Base-by-base conservation (phyloP, 345 rosid genomes). In the Hibiscus mutabilis region DNA sequence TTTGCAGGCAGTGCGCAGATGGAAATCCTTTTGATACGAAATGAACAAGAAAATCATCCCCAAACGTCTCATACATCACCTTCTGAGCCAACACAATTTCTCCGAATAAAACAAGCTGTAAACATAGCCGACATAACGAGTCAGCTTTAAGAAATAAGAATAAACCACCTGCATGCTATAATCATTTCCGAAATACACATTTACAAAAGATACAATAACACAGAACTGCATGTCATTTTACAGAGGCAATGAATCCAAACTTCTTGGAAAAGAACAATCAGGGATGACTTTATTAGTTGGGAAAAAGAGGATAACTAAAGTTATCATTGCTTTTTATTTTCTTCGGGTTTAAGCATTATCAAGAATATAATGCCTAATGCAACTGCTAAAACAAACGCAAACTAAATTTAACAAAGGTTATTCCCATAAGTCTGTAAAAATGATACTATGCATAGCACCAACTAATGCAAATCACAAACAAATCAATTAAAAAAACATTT, bases 11-110 rank as follows among this genome's bases (percentile, higher is more conserved):
- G 60, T 78, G 84, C 25, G 77, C 83, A 19, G 90, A 72, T 49
- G 83, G 79, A 73, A 92, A 83, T 65, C 79, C 77, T 78, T 87
- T 83, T 1, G 91, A 83, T 76, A 86, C 80, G 63, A 95, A 83
- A 71, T 81, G 82, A 64, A 78, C 60, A 68, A 91, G 91, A 80
- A 90, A 92, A 46, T 82, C 89, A 74, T 87, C 79, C 60, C 99
- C 99, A 80, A 89, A 90, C 75, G 83, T 87, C 84, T 90, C 99
- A 64, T 89, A 92, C 97, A 95, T 92, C 78, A 92, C 85, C 81
- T 89, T 95, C 88, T 95, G 97, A 77, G 87, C 96, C 77, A 74
- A 75, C 70, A 88, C 90, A 79, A 90, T 90, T 83, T 95, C 99
- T 73, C 90, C 92, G 57, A 90, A 90, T 87, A 95, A 79, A 73